Evolutionary conservation across 1,139 yeast species (phyloP).

Genomic region (Tardiomyces blankii): DNA sequence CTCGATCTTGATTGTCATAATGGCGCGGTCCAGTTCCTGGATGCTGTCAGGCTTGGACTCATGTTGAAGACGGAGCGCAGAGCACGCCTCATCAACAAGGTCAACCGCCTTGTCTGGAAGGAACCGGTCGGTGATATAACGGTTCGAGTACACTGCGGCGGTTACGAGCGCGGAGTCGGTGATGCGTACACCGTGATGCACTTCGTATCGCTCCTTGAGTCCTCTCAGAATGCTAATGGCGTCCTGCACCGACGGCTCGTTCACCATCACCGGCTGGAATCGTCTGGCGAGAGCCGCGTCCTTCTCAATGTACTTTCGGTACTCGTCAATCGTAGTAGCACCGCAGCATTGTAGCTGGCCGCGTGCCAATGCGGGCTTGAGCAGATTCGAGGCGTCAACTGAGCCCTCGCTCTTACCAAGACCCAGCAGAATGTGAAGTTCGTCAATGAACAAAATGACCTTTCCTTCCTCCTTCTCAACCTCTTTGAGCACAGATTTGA

Average conservation of each 20-base stretch:
- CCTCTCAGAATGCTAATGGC: slow-evolving; percentile 90
- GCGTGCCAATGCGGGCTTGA: slow-evolving; percentile 90
- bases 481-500: slow-evolving; percentile 75
- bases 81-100: slow-evolving; percentile 94
- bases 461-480: slow-evolving; percentile 73
- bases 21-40: slow-evolving; percentile 74
- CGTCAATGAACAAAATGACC: slow-evolving; percentile 82
- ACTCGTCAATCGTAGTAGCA: slow-evolving; percentile 88
- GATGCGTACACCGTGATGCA: slow-evolving; percentile 96
- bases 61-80: slow-evolving; percentile 85
- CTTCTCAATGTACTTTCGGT: slow-evolving; percentile 76
- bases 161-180: slow-evolving; percentile 89
- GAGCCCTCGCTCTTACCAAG: slow-evolving; percentile 93
- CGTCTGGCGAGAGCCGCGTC: slow-evolving; percentile 90
- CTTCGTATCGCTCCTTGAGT: slow-evolving; percentile 86
- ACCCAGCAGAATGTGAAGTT: slow-evolving; percentile 82
- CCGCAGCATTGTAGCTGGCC: slow-evolving; percentile 93
- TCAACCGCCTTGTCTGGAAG: slow-evolving; percentile 96
- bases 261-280: slow-evolving; percentile 77
- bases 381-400: slow-evolving; percentile 86
- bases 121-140: slow-evolving; percentile 85
- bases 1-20: slow-evolving; percentile 92
- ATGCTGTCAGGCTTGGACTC: slow-evolving; percentile 96
- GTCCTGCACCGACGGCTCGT: slow-evolving; percentile 89
- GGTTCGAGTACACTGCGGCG: slow-evolving; percentile 80